Evolutionary conservation across 2,329 filamentous ascomycete genomes (phyloP).

Genomic region (Neofusicoccum kwambonambiense): DNA sequence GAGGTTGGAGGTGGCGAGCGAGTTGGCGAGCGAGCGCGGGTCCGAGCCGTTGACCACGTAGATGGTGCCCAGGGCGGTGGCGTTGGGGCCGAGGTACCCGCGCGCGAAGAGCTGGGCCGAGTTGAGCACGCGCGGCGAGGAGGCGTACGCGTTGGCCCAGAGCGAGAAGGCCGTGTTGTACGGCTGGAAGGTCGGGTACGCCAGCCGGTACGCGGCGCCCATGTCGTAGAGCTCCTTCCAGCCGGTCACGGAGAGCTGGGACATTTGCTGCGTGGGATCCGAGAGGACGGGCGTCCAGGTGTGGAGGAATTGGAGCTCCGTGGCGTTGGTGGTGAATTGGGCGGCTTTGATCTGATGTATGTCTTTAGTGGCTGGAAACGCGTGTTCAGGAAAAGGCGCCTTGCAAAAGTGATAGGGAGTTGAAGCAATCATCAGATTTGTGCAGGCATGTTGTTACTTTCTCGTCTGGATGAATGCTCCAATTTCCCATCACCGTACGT

Average conservation of each 20-base stretch:
- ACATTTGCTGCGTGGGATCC: conserved; percentile 56
- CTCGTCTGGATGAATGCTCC: background rate
- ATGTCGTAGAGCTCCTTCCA: conserved; percentile 61
- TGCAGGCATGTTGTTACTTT: no score
- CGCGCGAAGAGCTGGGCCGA: conserved; percentile 61
- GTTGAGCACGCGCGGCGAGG: conserved; percentile 57
- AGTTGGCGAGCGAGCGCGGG: conserved; percentile 54
- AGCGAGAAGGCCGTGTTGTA: conserved; percentile 54
- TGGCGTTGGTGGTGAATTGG: conserved; percentile 54
- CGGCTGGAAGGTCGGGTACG: conserved; percentile 51
- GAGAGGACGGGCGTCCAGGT: conserved; percentile 59
- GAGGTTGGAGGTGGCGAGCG: conserved; percentile 61
- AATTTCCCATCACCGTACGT: no score
- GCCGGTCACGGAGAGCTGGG: conserved; percentile 60
- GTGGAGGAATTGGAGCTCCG: conserved; percentile 55
- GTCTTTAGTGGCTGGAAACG: background rate
- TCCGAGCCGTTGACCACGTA: conserved; percentile 58
- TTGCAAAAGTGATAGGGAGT: background rate
- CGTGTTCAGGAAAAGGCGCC: background rate
- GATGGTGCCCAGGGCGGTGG: conserved; percentile 54
- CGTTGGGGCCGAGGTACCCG: conserved; percentile 60
- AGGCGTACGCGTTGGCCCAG: conserved; percentile 64
- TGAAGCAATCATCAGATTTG: background rate
- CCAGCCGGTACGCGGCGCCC: conserved; percentile 49
- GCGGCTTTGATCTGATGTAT: conserved; percentile 51